Conservation (phyloP, 306 rosid species). For the Calophaca sinica region DNA sequence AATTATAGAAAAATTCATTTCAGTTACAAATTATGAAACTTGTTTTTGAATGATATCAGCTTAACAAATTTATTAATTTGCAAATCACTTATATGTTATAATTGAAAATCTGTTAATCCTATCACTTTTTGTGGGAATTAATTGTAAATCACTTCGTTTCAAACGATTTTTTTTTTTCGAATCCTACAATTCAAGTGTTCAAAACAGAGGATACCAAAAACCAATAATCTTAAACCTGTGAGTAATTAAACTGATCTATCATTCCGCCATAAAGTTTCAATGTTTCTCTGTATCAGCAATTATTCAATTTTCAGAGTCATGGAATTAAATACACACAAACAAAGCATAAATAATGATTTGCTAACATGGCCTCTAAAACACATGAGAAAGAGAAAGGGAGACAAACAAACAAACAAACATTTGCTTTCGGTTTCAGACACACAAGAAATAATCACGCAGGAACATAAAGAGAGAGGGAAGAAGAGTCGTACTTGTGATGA, state of each 20-base stretch:
- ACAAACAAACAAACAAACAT: background rate
- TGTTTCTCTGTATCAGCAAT: background rate
- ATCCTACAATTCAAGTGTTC: background rate
- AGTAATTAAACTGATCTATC: constrained; percentile 8
- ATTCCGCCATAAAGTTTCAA: background rate
- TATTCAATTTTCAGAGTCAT: background rate
- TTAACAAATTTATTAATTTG: background rate
- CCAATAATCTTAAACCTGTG: background rate
- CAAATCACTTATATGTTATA: background rate
- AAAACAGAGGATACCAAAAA: background rate
- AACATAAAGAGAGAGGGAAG: background rate
- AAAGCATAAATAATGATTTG: constrained; percentile 3
- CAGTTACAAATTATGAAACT: background rate
- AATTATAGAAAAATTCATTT: background rate
- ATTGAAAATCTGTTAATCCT: background rate
- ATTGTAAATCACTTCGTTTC: constrained; percentile 14
- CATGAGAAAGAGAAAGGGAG: background rate
- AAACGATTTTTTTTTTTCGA: background rate
- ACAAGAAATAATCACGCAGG: background rate
- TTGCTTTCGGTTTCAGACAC: no score
- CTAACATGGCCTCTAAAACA: background rate
- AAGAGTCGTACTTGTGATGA: constrained; percentile 12
- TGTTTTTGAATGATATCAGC: background rate
- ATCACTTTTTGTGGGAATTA: constrained; percentile 4
- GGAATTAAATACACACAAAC: background rate